Conservation (phyloP, 192 early-diverging fungal genomes). For the Linnemannia zychae region DNA sequence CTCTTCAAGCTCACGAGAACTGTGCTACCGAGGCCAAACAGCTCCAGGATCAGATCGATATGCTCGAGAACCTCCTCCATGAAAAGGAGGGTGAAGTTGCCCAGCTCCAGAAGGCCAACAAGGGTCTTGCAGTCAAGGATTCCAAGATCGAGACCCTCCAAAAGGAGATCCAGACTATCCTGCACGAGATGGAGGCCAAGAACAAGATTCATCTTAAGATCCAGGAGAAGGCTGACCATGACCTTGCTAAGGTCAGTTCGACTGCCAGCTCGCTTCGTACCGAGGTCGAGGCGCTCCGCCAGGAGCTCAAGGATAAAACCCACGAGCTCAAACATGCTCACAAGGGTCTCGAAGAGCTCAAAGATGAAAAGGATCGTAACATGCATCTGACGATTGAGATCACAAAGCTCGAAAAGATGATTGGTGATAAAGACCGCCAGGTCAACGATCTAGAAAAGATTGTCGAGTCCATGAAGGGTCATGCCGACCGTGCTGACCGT, state of each 20-base stretch:
- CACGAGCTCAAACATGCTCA: conserved; percentile 8
- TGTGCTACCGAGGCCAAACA: conserved; percentile 10
- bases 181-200: conserved; percentile 20
- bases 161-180: conserved; percentile 9
- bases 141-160: conserved; percentile 14
- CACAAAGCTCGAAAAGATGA: conserved; percentile 21
- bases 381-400: conserved; percentile 29
- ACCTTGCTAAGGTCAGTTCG: conserved; percentile 32
- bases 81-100: conserved; percentile 18
- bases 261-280: conserved; percentile 23
- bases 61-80: conserved; percentile 7
- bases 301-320: conserved; percentile 19
- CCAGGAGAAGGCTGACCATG: conserved; percentile 17
- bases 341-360: conserved; percentile 11
- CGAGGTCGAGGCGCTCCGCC: conserved; percentile 29
- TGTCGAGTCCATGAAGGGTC: conserved; percentile 14
- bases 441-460: conserved; percentile 19
- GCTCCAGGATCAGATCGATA: conserved; percentile 23
- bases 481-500: not conserved
- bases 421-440: conserved; percentile 19
- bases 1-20: conserved; percentile 23
- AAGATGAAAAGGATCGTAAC: conserved; percentile 8
- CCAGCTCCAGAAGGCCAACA: conserved; percentile 3
- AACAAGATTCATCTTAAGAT: not conserved
- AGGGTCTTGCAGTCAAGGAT: conserved; percentile 1